Evolutionary conservation across 768 basidiomycete genomes (phyloP).

Genomic region (Tephrocybe sp.): DNA sequence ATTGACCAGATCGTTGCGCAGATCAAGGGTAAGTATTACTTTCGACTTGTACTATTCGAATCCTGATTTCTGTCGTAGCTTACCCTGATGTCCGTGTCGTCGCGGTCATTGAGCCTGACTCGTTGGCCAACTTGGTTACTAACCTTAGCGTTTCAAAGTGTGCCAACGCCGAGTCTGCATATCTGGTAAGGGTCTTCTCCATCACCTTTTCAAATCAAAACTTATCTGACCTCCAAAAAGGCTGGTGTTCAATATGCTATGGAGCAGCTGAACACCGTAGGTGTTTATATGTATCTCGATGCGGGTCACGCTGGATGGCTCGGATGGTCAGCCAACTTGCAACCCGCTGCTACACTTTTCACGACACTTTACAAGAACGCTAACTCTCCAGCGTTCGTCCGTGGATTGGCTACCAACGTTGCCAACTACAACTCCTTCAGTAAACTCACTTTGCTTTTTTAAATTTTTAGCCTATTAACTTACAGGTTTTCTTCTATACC

Average conservation of each 20-base stretch:
- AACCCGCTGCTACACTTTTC: constrained; percentile 57
- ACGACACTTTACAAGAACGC: constrained; percentile 45
- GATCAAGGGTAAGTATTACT: constrained; percentile 39
- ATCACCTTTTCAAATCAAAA: not conserved
- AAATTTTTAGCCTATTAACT: not conserved
- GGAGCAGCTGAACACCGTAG: constrained; percentile 49
- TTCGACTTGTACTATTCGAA: not conserved
- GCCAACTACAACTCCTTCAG: constrained; percentile 45
- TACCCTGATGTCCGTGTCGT: constrained; percentile 62
- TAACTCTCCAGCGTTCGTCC: constrained; percentile 53
- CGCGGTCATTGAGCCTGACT: constrained; percentile 67
- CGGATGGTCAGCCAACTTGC: constrained; percentile 64
- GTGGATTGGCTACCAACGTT: constrained; percentile 60
- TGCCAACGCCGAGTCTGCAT: constrained; percentile 47
- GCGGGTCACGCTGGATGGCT: constrained; percentile 67
- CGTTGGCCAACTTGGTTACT: constrained; percentile 66
- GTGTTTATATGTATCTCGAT: constrained; percentile 61
- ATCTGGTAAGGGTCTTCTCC: constrained; percentile 33
- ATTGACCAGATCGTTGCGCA: constrained; percentile 62
- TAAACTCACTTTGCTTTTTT: constrained; percentile 9
- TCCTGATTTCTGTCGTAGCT: constrained; percentile 24
- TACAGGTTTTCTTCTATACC: constrained; percentile 27
- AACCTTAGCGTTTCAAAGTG: constrained; percentile 61
- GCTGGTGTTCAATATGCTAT: constrained; percentile 53
- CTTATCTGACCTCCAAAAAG: constrained; percentile 19